Evolutionary conservation across 2,329 filamentous ascomycete genomes (phyloP), one percentile per base, ranked within the genome.

Genomic region (Didymella lethalis): DNA sequence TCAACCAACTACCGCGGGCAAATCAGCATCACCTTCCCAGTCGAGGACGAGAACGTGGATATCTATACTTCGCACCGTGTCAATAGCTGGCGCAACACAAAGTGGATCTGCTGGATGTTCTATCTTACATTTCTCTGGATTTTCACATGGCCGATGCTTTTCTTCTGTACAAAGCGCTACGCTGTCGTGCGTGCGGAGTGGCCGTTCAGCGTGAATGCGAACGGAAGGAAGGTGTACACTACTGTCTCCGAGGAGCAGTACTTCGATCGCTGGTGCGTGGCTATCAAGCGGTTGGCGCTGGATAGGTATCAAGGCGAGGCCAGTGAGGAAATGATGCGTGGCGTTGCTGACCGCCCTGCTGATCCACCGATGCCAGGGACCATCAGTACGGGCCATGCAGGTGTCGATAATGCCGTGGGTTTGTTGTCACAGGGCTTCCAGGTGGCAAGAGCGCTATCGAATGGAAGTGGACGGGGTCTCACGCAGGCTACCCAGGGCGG

Each of bases 121-220:
- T 87, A 85, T 70, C 73, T 90, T 6, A 87, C 87, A 0, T 86
- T 92, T 59, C 75, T 90, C 12, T 90, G 90, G 83, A 69, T 93
- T 56, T 81, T 93, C 65, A 80, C 85, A 3, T 93, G 90, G 90
- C 90, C 90, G 0, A 84, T 85, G 56, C 81, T 93, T 12, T 88
- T 86, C 76, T 83, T 91, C 71, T 77, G 83, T 18, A 93, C 90
- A 1, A 86, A 85, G 70, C 82, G 85, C 48, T 93, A 88, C 78
- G 84, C 88, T 63, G 87, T 90, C 2, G 83, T 86, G 3, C 79
- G 81, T 23, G 83, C 84, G 0, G 81, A 88, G 32, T 93, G 88
- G 88, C 75, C 79, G 1, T 88, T 83, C 64, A 85, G 83, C 3
- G 67, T 72, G 4, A 62, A 69, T 10, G 71, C 72, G 28, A 64